Evolutionary conservation across 108 stramenopile species (phyloP).

Genomic region (Asterionellopsis glacialis): DNA sequence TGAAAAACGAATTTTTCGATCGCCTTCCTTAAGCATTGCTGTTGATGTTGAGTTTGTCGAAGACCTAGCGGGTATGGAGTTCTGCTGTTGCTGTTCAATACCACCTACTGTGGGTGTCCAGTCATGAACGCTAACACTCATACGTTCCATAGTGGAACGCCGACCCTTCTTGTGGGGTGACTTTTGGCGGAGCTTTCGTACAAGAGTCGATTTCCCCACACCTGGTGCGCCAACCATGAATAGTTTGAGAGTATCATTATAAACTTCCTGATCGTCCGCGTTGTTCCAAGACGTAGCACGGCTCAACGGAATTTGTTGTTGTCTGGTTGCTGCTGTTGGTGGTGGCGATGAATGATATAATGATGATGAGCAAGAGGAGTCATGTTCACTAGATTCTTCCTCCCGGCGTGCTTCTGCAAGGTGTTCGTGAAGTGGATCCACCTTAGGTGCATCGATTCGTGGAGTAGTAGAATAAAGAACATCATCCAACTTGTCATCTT

Average conservation of each 20-base stretch:
- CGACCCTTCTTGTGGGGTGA: conserved; percentile 9
- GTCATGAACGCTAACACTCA: conserved; percentile 40
- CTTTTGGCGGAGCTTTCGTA: conserved; percentile 19
- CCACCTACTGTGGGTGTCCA: conserved; percentile 18
- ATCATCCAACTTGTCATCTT: not conserved
- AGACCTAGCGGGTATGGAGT: not conserved
- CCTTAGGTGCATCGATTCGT: not conserved
- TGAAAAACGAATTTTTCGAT: conserved; percentile 13
- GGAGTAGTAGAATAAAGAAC: conserved; percentile 1
- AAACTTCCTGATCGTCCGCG: conserved; percentile 23
- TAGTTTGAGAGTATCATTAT: conserved; percentile 53
- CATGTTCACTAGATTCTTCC: not conserved
- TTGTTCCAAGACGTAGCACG: conserved; percentile 17
- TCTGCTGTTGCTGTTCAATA: too few relatives aligned
- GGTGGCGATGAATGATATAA: not conserved
- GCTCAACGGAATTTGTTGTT: conserved; percentile 23
- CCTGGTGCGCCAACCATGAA: conserved; percentile 35
- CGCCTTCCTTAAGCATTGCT: conserved; percentile 12
- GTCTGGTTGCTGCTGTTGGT: conserved; percentile 14
- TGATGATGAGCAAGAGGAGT: not conserved
- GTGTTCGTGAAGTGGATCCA: not conserved
- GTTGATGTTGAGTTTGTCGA: not conserved
- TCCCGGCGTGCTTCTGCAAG: conserved; percentile 3
- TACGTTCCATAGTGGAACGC: conserved; percentile 2
- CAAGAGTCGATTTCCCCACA: conserved; percentile 32